phyloP scores from a whole-genome alignment of 306 rosid genomes.

The Prunus padus region DNA sequence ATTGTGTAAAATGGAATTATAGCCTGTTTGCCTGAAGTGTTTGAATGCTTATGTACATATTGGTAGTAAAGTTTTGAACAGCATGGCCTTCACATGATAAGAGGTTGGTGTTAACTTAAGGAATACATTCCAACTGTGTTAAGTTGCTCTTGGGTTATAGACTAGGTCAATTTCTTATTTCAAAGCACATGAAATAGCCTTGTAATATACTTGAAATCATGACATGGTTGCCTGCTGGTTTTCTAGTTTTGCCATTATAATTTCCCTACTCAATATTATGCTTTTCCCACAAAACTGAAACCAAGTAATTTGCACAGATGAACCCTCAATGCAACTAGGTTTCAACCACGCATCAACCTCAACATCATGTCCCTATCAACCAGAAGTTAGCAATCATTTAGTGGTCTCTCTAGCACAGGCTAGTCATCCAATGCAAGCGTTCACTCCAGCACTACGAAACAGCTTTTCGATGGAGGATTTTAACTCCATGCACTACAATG shows the following conservation, averaged over 20 bases:
- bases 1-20: not conserved
- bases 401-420: constrained; percentile 3
- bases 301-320: constrained; percentile 33
- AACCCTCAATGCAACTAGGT: constrained; percentile 14
- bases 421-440: constrained; percentile 13
- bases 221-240: too few species aligned
- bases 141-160: too few species aligned
- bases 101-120: too few species aligned
- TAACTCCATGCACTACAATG: constrained; percentile 10
- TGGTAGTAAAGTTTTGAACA: too few species aligned
- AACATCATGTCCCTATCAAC: constrained; percentile 25
- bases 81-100: too few species aligned
- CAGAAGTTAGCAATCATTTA: constrained; percentile 22
- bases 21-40: too few species aligned
- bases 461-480: constrained; percentile 27
- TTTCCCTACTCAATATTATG: not conserved
- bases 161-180: too few species aligned
- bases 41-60: too few species aligned
- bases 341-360: constrained; percentile 19
- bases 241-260: too few species aligned
- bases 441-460: constrained; percentile 15
- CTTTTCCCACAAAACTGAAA: not conserved
- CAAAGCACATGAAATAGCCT: too few species aligned
- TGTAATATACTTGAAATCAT: too few species aligned
- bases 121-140: too few species aligned